Base-by-base conservation (phyloP, 805 yeast species). In the Kuraishia piskuri region DNA sequence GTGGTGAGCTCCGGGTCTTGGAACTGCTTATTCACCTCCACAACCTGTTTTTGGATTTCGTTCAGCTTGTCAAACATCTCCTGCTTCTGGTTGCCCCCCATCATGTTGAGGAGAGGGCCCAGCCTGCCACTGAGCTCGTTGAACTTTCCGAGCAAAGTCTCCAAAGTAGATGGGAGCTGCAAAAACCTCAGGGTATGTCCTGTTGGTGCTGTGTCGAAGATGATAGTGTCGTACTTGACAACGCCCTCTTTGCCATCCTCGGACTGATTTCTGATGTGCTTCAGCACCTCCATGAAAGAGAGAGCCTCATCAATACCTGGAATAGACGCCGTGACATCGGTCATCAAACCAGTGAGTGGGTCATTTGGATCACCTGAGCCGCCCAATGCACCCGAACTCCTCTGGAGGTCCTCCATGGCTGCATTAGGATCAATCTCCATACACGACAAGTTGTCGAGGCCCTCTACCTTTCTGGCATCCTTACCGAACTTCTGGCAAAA, bases 191-290 rank as follows among this genome's bases (percentile, higher is more conserved):
- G 76, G 2, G 99, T 94, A 71, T 94, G 99, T 40, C 99, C 99
- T 0, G 99, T 94, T 61, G 99, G 99, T 0, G 99, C 99, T n/a
- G 99, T 94, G 69, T 94, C 99, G 64, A 94, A 94, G 59, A 94
- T 90, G 59, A 94, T 91, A 8, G 96, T 90, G 60, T 88, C 90
- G 67, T 87, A 94, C 49, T 76, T 76, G 56, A 78, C 72, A 49
- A 66, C 58, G 37, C 58, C 59, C 40, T 61, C 60, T 6, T 63
- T 54, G 55, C 64, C 66, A 22, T 65, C 68, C 24, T 59, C 62
- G 48, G 67, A 63, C 71, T 88, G 94, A 59, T 80, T 83, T 71
- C 90, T 91, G 70, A 94, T 91, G 66, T 94, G 98, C 68, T 94
- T 94, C 78, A 94, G 81, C 36, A 94, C 98, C 72, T 94, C 99